Base-by-base conservation (phyloP, 2,329 filamentous ascomycete genomes). In the Stagonosporopsis rhizophila region DNA sequence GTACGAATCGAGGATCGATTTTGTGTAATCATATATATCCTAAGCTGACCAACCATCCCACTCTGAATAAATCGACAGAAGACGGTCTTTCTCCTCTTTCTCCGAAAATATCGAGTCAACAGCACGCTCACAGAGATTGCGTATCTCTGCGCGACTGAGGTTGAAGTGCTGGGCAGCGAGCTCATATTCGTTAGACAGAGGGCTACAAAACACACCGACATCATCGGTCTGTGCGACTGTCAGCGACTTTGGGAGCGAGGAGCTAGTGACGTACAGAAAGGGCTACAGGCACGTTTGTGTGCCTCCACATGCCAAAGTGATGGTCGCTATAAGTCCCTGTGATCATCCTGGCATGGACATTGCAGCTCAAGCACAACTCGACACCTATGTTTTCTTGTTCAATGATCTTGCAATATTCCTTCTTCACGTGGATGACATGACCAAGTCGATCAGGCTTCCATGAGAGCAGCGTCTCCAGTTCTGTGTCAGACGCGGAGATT, bases 341-440 rank as follows among this genome's bases (percentile, higher is more conserved):
- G 46, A 89, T 87, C 85, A 95, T 87, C 62, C 86, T 87, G 1
- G 89, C 89, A 62, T 88, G 85, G 1, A 95, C 89, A 66, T 95
- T 95, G 74, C 91, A 94, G 62, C 87, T 91, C 58, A 95, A 77
- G 59, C 91, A 95, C 34, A 95, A 71, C 75, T 95, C 91, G 12
- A 95, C 74, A 2, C 88, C 89, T 25, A 93, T 70, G 1, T 80
- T 80, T 12, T 80, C 78, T 41, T 72, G 66, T 11, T 77, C 73
- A 56, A 88, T 90, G 63, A 85, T 81, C 40, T 75, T 68, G 68
- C 83, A 87, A n/a, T 88, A 77, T 23, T 77, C 75, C 1, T 87
- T 82, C 0, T 86, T 83, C 2, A 92, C 87, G 71, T 91, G 86
- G 50, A 94, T 92, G 9, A 92, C 90, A 76, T 95, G 91, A 0